Base-by-base conservation (phyloP, 139 green algal genomes). In the Zygnema cylindricum region DNA sequence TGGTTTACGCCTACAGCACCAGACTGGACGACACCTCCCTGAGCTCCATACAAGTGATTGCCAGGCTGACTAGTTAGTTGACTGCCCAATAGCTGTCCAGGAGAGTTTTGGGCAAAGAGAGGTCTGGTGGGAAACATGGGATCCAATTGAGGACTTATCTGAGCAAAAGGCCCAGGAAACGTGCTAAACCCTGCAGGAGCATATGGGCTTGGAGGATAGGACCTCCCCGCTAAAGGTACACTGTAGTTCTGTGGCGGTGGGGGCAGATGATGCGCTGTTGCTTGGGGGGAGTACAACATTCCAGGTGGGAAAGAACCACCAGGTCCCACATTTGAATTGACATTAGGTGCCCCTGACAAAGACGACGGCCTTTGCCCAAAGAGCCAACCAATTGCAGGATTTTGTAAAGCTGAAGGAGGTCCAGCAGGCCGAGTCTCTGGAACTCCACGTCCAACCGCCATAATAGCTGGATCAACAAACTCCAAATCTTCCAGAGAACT, bases 391-490 rank as follows among this genome's bases (percentile, higher is more conserved):
- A 63, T 63, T 25, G 49, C 7, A 63, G 49, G 16, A 63, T 63
- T 63, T 16, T 63, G 49, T 16, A 63, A 63, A 63, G 49, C 16
- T 16, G 49, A 63, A 63, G 49, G 49, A 16, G 16, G 49, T 16
- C 49, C 49, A 25, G 49, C 49, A 63, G 49, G 49, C 7, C 49
- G 49, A 16, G 49, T 63, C 49, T 63, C 49, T 7, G 49, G 49
- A 63, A 63, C 7, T 16, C 49, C 49, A 25, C 49, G 49, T 23
- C 71, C 71, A 41, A 79, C 71, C 11, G 71, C 71, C 71, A 79
- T 79, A 16, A 79, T 79, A 3, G 71, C 71, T 40, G 71, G 71
- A 43, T 79, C 71, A 41, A 79, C 36, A 79, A 79, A 79, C 16
- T 79, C 71, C 11, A 79, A 43, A 41, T 79, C 71, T 41, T 7